Evolutionary conservation across 2,329 filamentous ascomycete genomes (phyloP).

Genomic region (Paramyrothecium sp.): DNA sequence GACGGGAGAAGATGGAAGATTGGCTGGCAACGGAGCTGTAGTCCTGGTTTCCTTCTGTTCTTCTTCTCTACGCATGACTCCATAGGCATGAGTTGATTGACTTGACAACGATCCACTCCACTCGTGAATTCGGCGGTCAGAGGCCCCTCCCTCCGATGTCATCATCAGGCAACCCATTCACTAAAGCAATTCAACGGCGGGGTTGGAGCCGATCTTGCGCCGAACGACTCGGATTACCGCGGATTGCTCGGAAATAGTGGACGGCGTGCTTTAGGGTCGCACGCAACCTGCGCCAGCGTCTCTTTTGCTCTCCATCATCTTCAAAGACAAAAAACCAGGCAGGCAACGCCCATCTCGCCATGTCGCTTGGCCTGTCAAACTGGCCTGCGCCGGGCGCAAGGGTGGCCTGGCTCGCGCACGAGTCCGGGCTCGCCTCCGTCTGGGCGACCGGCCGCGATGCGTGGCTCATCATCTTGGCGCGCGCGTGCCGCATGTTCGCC

Average conservation of each 20-base stretch:
- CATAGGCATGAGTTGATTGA: too few relatives aligned
- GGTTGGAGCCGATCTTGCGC: neutral
- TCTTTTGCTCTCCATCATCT: neutral
- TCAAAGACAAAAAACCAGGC: neutral
- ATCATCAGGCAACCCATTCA: too few relatives aligned
- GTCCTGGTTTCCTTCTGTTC: too few relatives aligned
- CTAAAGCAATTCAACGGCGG: neutral
- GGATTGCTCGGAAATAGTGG: neutral
- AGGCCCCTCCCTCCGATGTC: too few relatives aligned
- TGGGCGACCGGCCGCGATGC: conserved; percentile 37
- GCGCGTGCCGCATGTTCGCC: conserved; percentile 59
- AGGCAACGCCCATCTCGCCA: neutral
- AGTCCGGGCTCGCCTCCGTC: conserved; percentile 48
- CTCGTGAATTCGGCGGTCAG: too few relatives aligned
- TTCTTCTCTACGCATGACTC: too few relatives aligned
- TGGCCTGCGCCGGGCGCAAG: neutral
- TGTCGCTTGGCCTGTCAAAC: neutral
- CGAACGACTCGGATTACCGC: neutral
- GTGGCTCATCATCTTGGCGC: conserved; percentile 25
- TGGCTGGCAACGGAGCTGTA: neutral
- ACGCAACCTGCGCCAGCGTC: neutral
- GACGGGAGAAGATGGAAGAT: neutral
- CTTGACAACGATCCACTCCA: too few relatives aligned
- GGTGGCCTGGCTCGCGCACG: conserved; percentile 34
- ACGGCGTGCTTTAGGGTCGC: too few relatives aligned